phyloP scores from a whole-genome alignment of 2,329 filamentous ascomycete species.

The Colletotrichum salicis region DNA sequence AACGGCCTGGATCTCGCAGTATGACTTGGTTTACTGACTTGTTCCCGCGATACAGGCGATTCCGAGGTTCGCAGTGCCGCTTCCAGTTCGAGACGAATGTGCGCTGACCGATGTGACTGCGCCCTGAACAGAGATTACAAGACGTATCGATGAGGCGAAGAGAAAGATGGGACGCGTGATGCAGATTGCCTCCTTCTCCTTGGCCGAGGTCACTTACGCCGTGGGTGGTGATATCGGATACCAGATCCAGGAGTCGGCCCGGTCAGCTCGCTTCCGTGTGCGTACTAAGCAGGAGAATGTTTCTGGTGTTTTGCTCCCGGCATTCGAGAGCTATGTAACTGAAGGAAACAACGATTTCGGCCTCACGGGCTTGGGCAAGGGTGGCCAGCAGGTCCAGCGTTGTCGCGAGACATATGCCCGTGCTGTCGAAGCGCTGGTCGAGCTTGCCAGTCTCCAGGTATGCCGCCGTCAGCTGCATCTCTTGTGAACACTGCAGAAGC shows the following conservation, averaged over 20 bases:
- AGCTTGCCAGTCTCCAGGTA: constrained; percentile 89
- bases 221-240: constrained; percentile 96
- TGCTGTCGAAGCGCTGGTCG: constrained; percentile 94
- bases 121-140: constrained; percentile 80
- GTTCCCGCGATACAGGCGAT: constrained; percentile 70
- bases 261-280: constrained; percentile 90
- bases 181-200: constrained; percentile 97
- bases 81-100: not conserved
- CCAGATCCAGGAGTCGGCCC: constrained; percentile 96
- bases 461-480: constrained; percentile 21
- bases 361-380: constrained; percentile 93
- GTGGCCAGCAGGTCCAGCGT: constrained; percentile 94
- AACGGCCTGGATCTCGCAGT: not conserved
- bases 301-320: constrained; percentile 91
- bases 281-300: constrained; percentile 98
- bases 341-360: constrained; percentile 96
- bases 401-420: constrained; percentile 96
- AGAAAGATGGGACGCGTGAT: constrained; percentile 99
- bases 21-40: constrained; percentile 2
- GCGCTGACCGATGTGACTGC: constrained; percentile 3
- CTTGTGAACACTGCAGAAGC: not conserved
- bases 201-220: constrained; percentile 97
- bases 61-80: constrained; percentile 73
- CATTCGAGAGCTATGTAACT: constrained; percentile 89
- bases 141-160: constrained; percentile 97